Percentiles rank a stretch among this genome's conserved stretches.
phyloP scores from a whole-genome alignment of 2,329 filamentous ascomycete species.

The Elsinoe perseae region DNA sequence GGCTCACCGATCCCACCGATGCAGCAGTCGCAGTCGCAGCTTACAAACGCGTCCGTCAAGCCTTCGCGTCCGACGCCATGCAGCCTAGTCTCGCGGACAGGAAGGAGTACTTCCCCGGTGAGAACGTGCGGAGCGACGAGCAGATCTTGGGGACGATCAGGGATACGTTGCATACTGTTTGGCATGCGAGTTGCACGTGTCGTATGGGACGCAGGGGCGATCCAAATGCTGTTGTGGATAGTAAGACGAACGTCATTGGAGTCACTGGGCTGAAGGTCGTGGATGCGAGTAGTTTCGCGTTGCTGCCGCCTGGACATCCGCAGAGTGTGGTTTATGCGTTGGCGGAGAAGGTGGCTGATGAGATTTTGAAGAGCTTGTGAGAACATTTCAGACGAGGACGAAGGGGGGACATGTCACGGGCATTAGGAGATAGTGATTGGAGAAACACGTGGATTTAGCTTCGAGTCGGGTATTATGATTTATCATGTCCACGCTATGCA shows the following conservation, averaged over 20 bases:
- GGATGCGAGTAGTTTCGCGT: constrained; percentile 30
- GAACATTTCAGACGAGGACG: not conserved
- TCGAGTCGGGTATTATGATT: not conserved
- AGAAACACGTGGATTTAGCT: not conserved
- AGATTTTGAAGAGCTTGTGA: not conserved
- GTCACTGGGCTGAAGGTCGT: constrained; percentile 26
- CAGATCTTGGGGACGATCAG: not conserved
- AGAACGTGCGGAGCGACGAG: not conserved
- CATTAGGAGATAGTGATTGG: no score
- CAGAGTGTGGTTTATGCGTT: constrained; percentile 23
- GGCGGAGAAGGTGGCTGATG: constrained; percentile 21
- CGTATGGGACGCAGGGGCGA: constrained; percentile 22
- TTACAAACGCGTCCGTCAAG: not conserved
- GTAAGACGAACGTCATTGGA: constrained; percentile 26
- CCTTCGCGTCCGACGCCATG: not conserved
- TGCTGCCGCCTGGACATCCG: constrained; percentile 21
- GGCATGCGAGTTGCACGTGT: constrained; percentile 5
- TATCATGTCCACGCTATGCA: not conserved
- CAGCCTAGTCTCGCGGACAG: not conserved
- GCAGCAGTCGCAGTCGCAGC: not conserved
- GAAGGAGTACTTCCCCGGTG: constrained; percentile 11
- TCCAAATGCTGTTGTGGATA: constrained; percentile 28
- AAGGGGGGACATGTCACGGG: not conserved
- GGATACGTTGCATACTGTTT: constrained; percentile 7
- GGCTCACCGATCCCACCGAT: constrained; percentile 34